phyloP scores from a whole-genome alignment of 2,329 filamentous ascomycete genomes.

The Diaporthe amygdali region DNA sequence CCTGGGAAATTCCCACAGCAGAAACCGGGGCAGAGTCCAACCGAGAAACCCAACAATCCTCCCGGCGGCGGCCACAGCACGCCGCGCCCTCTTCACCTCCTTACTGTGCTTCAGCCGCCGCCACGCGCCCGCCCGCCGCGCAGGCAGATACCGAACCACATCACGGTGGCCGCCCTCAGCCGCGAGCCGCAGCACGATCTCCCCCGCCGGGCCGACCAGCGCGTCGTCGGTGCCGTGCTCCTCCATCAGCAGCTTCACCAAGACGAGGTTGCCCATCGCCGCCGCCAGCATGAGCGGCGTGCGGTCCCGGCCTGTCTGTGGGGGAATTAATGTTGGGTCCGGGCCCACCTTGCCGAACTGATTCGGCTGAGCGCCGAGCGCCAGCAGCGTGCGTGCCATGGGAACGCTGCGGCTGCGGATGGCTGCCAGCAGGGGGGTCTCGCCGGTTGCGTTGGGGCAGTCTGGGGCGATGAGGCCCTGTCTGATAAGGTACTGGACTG shows the following conservation, averaged over 20 bases:
- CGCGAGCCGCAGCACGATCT: slow-evolving; percentile 50
- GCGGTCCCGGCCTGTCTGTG: slow-evolving; percentile 24
- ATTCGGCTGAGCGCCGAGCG: slow-evolving; percentile 42
- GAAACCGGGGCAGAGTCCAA: background rate
- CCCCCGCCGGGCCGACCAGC: slow-evolving; percentile 49
- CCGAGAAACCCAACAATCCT: background rate
- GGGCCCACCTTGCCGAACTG: slow-evolving; percentile 27
- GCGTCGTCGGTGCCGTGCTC: slow-evolving; percentile 47
- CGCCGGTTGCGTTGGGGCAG: slow-evolving; percentile 32
- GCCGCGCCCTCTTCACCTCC: background rate
- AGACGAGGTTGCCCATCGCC: slow-evolving; percentile 41
- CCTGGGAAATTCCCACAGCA: background rate
- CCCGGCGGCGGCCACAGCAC: background rate
- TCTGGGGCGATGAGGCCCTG: slow-evolving; percentile 45
- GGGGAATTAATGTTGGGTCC: background rate
- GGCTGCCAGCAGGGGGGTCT: slow-evolving; percentile 43
- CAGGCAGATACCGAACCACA: slow-evolving; percentile 48
- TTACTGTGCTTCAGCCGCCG: slow-evolving; percentile 36
- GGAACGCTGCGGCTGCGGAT: slow-evolving; percentile 35
- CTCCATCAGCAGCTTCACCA: slow-evolving; percentile 47
- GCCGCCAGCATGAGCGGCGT: slow-evolving; percentile 53
- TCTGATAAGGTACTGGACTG: slow-evolving; percentile 30
- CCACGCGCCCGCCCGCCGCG: slow-evolving; percentile 43
- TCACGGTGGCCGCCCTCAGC: slow-evolving; percentile 46
- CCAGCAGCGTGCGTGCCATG: slow-evolving; percentile 40